These are phyloP conservation scores for Capronia coronata DNA, from an alignment of 2,329 filamentous ascomycete genomes.

Conservation along the genomic window DNA sequence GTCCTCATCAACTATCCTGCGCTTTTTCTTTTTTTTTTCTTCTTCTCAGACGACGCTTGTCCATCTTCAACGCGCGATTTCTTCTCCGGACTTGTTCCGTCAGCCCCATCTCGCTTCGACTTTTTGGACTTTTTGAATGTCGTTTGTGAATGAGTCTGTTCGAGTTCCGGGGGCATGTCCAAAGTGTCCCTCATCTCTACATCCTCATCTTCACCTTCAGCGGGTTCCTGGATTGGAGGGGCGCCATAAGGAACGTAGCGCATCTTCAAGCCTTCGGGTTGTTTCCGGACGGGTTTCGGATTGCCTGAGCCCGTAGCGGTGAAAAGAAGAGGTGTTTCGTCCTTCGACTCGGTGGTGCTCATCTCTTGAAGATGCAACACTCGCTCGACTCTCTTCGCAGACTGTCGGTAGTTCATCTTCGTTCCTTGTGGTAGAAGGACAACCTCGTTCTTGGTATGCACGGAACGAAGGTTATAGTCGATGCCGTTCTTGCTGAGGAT, in stretches of 20 bases:
- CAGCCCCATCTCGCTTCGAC: constrained; percentile 1
- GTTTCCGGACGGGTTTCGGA: constrained; percentile 35
- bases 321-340: constrained; percentile 12
- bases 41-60: constrained; percentile 12
- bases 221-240: not conserved
- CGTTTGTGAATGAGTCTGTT: not conserved
- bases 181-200: constrained; percentile 18
- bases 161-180: constrained; percentile 6
- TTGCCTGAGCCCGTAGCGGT: constrained; percentile 24
- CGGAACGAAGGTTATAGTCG: constrained; percentile 27
- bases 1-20: constrained; percentile 13
- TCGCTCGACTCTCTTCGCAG: constrained; percentile 16
- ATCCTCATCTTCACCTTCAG: constrained; percentile 10
- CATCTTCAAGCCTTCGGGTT: constrained; percentile 41
- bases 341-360: constrained; percentile 5
- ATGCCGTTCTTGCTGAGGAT: constrained; percentile 40
- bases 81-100: constrained; percentile 10
- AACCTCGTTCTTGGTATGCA: constrained; percentile 30
- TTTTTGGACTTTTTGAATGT: constrained; percentile 1
- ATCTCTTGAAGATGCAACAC: constrained; percentile 27
- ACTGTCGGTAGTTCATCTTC: constrained; percentile 27
- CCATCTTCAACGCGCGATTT: not conserved
- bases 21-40: constrained; percentile 21
- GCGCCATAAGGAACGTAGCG: constrained; percentile 40
- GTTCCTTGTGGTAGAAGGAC: constrained; percentile 31